Evolutionary conservation across 1,284 basidiomycete genomes (phyloP).

Genomic region (Fomitopsis palustris): DNA sequence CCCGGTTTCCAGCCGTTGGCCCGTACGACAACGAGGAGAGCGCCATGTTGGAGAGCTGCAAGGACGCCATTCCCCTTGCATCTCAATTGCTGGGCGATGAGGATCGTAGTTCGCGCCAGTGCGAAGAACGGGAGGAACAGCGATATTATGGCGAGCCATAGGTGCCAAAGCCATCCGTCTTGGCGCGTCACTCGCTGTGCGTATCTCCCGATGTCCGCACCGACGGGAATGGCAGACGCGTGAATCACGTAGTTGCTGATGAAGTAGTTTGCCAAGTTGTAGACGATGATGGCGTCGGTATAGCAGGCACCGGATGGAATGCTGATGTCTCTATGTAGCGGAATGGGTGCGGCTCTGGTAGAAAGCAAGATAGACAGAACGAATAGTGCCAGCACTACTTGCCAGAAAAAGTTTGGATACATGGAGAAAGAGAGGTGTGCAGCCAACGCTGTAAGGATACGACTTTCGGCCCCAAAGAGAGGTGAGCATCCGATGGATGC

Average conservation of each 20-base stretch:
- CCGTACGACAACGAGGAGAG: not conserved
- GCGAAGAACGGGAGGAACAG: conserved; percentile 5
- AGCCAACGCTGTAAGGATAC: too few relatives aligned
- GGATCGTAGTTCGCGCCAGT: conserved; percentile 1
- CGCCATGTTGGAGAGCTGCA: conserved; percentile 2
- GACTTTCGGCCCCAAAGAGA: too few relatives aligned
- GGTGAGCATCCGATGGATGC: too few relatives aligned
- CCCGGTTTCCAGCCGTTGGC: not conserved
- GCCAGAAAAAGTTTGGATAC: too few relatives aligned
- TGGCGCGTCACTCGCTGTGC: not conserved
- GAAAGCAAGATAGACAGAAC: too few relatives aligned
- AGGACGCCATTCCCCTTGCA: not conserved
- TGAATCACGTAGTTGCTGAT: conserved; percentile 2
- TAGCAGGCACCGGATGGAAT: too few relatives aligned
- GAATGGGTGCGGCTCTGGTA: too few relatives aligned
- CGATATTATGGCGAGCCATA: not conserved
- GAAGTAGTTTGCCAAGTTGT: too few relatives aligned
- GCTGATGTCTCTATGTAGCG: too few relatives aligned
- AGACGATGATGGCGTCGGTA: too few relatives aligned
- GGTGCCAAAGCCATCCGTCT: not conserved
- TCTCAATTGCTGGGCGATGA: conserved; percentile 4
- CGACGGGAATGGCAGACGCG: not conserved
- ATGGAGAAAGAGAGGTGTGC: too few relatives aligned
- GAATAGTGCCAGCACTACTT: too few relatives aligned
- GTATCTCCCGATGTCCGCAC: conserved; percentile 2